Base-by-base conservation (phyloP, 2,329 filamentous ascomycete species). In the Fusarium haematococcum region DNA sequence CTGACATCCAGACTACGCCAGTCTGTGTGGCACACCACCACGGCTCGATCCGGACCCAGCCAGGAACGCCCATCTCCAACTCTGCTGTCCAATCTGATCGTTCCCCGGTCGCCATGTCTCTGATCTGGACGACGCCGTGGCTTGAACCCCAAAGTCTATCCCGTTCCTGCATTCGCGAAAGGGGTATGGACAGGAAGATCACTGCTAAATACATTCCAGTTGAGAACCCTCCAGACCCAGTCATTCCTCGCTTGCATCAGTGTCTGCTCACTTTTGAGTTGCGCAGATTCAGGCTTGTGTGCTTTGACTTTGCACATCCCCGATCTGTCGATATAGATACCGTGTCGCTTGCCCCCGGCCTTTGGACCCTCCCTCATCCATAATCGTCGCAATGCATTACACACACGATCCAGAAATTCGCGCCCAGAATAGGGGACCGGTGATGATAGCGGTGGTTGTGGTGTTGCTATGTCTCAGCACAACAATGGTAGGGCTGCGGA, bases 401-500 rank as follows among this genome's bases (percentile, higher is more conserved):
- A 35, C 41, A 41, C 43, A 65, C 14, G 14, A 33, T 13, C 13
- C 45, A 23, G 35, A 33, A 14, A 33, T n/a, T 23, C 1, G 25
- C 8, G 33, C 50, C 20, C 3, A 69, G 48, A 43, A 32, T 4
- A 56, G 58, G 25, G 52, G 30, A 6, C 45, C 63, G 6, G 16
- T 64, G 5, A 23, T 68, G 14, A 59, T 74, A n/a, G 27, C 32
- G 2, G 70, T 71, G 1, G 65, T 60, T 3, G 33, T 62, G 1
- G 35, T 65, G 11, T 7, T 69, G 2, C 33, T 69, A 0, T n/a
- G 5, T 13, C 8, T 69, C 9, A 61, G 67, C 1, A 7, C 63
- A 9, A 10, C 68, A 7, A 63, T 71, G 37, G 54, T 77, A 9
- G 52, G 8, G 1, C 27, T 77, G 54, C 64, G 75, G 6, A 9